Evolutionary conservation across 2,329 filamentous ascomycete genomes (phyloP).

Genomic region (Sporothrix variecibatus): DNA sequence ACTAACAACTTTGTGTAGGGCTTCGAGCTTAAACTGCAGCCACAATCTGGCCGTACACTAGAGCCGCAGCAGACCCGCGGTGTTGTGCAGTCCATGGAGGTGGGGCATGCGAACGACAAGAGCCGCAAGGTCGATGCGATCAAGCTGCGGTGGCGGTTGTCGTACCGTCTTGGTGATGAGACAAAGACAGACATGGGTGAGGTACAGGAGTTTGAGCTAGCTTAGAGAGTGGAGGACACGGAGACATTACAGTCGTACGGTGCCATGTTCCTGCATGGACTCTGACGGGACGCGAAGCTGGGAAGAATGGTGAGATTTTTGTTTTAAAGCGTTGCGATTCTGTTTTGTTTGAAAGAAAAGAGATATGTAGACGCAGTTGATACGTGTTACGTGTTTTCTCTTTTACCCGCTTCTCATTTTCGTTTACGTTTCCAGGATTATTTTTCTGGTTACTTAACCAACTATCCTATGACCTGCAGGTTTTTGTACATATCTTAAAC

Average conservation of each 20-base stretch:
- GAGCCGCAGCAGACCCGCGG: constrained; percentile 71
- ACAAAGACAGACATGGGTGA: constrained; percentile 79
- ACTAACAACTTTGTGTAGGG: constrained; percentile 54
- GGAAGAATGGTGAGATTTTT: too few species aligned
- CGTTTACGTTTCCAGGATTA: not conserved
- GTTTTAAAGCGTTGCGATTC: not conserved
- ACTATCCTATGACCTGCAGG: not conserved
- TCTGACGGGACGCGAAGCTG: not conserved
- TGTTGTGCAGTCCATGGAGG: constrained; percentile 76
- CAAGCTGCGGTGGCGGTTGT: constrained; percentile 86
- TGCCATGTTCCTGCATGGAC: not conserved
- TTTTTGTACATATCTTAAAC: not conserved
- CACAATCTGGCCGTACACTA: constrained; percentile 79
- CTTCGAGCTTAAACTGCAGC: constrained; percentile 77
- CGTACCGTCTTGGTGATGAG: constrained; percentile 69
- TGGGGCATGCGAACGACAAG: constrained; percentile 71
- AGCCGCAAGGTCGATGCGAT: constrained; percentile 71
- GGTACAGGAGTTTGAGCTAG: constrained; percentile 75
- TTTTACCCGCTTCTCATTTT: not conserved
- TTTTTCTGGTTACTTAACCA: not conserved
- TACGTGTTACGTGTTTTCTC: not conserved
- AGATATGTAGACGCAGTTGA: constrained; percentile 1
- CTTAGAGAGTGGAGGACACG: constrained; percentile 44
- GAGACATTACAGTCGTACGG: not conserved
- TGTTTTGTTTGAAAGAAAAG: not conserved